Evolutionary conservation across 805 yeast genomes (phyloP), one percentile per base, ranked within the genome.

Genomic region (Candida ponderosae): DNA sequence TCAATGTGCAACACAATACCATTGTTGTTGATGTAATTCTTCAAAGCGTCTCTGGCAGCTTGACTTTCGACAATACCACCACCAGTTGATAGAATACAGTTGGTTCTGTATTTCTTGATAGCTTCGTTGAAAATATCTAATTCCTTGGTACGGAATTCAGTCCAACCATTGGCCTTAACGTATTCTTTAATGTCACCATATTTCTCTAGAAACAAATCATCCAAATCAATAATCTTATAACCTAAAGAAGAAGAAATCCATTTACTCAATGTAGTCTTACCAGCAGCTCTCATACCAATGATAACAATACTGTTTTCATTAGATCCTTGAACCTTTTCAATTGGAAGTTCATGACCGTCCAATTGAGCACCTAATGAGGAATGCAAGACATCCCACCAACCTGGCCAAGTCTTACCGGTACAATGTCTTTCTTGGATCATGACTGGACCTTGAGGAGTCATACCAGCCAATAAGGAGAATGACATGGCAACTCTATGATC

Each of bases 401-500:
- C 97, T 17, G 98, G 98, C 98, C 98, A 93, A 0, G 98, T 93
- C 65, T 93, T 93, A 40, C 90, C 94, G 2, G 96, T 94, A 56
- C 97, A 87, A 19, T 82, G 75, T 62, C 97, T 78, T 54, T 90
- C 96, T 47, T 81, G 76, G 41, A 93, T 77, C 45, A 78, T 66
- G 1, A 83, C 90, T 1, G 84, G 79, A 19, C 47, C 54, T 7
- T 48, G 36, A 24, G 54, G 44, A 35, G 75, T 72, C 50, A 85
- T 67, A 27, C 95, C 87, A 4, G 96, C 90, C 37, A 93, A 64
- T 41, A 93, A 67, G 4, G 96, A 85, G 61, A 93, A 83, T 40
- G 96, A 84, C 98, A 93, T 93, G 9, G 98, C 98, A 21, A 93
- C 97, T 54, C 98, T 76, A 60, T 93, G 98, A 53, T 93, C 98